Base-by-base conservation (phyloP, 2,329 filamentous ascomycete species). In the Leptosphaerulina australis region DNA sequence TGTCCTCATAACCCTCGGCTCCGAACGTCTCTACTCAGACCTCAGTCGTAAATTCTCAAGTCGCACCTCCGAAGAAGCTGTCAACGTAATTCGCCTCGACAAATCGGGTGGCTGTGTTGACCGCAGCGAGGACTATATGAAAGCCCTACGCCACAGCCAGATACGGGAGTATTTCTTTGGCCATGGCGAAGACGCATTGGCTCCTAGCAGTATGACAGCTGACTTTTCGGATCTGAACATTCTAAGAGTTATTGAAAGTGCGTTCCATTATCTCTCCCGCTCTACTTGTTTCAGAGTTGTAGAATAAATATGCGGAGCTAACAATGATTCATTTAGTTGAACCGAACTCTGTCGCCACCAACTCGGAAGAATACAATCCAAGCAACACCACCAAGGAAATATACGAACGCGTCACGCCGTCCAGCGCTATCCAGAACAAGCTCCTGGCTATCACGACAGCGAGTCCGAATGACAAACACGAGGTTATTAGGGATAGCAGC, bases 121-220 rank as follows among this genome's bases (percentile, higher is more conserved):
- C 64, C 83, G 90, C 37, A 88, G 91, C 56, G 83, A 87, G 28
- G 69, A 76, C 0, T 95, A 90, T 70, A 84, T 92, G 79, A 88
- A 90, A 63, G 81, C 85, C 12, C 76, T 84, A 4, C 83, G 88
- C 34, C 89, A 95, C 64, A 83, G 88, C 0, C 83, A 88, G 40
- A 91, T 97, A 43, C 88, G 88, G 59, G 88, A 92, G 62, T 99
- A 99, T 74, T 99, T 99, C 77, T 99, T 97, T 69, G 94, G 94
- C 8, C 88, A 89, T 56, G 68, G 68, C 40, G 64, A 82, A 1
- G 86, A 84, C 55, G 83, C 88, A 50, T 78, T 99, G 2, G 94
- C 89, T 35, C 94, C 94, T 0, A 88, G 92, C 63, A 95, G 91
- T 5, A 90, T 96, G 64, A 88, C 88, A 51, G 84, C 96, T 4